phyloP scores from a whole-genome alignment of 2,329 filamentous ascomycete species.

The Claviceps sp. region DNA sequence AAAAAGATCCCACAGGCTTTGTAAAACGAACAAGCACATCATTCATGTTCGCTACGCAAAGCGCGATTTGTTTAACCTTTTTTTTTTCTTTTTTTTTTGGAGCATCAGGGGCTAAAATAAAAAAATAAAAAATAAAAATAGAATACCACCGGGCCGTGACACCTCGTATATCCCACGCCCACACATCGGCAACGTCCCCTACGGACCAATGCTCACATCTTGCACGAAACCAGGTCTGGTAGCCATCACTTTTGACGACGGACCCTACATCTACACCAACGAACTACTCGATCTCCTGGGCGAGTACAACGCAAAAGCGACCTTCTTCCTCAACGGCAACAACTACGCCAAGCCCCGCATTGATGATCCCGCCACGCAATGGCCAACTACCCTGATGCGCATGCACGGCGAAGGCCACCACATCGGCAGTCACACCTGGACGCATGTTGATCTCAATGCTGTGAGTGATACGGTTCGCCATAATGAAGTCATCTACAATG shows the following conservation, averaged over 20 bases:
- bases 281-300: slow-evolving; percentile 26
- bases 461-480: slow-evolving; percentile 20
- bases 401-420: slow-evolving; percentile 31
- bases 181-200: slow-evolving; percentile 21
- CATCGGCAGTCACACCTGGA: slow-evolving; percentile 33
- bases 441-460: slow-evolving; percentile 28
- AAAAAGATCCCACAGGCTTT: too few species aligned
- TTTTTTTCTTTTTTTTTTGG: too few species aligned
- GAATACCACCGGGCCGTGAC: slow-evolving; percentile 15
- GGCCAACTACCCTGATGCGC: slow-evolving; percentile 24
- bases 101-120: too few species aligned
- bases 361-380: slow-evolving; percentile 21
- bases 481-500: slow-evolving; percentile 29
- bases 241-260: slow-evolving; percentile 35
- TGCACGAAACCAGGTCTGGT: slow-evolving; percentile 23
- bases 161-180: slow-evolving; percentile 20
- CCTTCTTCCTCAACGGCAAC: slow-evolving; percentile 30
- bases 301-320: slow-evolving; percentile 19
- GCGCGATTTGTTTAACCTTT: too few species aligned
- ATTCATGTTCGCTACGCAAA: not conserved
- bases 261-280: slow-evolving; percentile 28
- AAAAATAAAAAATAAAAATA: too few species aligned
- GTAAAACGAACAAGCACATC: too few species aligned
- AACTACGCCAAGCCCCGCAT: slow-evolving; percentile 28
- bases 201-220: slow-evolving; percentile 20